A percentile compares a stretch with the other conserved stretches of the same genome.
Conservation (phyloP, 1,284 basidiomycete genomes). For the Heterobasidion irregulare region DNA sequence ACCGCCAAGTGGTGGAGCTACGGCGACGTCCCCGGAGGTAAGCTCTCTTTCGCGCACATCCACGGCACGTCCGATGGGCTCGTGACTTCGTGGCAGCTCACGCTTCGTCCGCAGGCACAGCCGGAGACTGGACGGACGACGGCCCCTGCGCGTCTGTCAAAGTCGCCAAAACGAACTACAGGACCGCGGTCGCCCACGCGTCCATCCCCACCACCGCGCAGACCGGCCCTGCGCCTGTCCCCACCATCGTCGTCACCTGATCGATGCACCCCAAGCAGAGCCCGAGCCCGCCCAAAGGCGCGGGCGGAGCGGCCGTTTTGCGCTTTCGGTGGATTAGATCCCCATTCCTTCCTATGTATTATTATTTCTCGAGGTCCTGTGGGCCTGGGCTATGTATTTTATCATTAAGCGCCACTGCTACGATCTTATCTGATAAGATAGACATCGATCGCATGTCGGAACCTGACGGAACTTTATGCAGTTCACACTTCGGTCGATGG, state of each 20-base stretch:
- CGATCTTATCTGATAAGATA: too few species aligned
- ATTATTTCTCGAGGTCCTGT: too few species aligned
- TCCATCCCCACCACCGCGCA: constrained; percentile 3
- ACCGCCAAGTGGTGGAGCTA: constrained; percentile 52
- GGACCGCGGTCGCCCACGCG: constrained; percentile 1
- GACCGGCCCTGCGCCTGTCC: background rate
- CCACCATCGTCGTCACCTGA: background rate
- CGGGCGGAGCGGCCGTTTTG: constrained; percentile 12
- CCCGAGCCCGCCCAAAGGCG: constrained; percentile 43
- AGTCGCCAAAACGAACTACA: constrained; percentile 6
- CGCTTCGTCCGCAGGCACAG: constrained; percentile 12
- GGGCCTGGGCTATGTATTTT: too few species aligned
- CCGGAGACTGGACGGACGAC: constrained; percentile 31
- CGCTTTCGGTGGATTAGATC: constrained; percentile 25
- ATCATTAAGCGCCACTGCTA: too few species aligned
- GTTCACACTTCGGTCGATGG: too few species aligned
- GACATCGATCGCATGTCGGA: too few species aligned
- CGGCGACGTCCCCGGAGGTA: constrained; percentile 36
- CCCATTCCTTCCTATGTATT: too few species aligned
- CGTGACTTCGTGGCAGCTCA: background rate
- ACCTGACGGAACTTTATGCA: too few species aligned
- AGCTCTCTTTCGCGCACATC: background rate
- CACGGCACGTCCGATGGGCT: too few species aligned
- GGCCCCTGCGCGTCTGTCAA: constrained; percentile 22
- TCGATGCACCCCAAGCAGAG: constrained; percentile 38